Base-by-base conservation (phyloP, 2,329 filamentous ascomycete species). In the Biscogniauxia mediterranea region DNA sequence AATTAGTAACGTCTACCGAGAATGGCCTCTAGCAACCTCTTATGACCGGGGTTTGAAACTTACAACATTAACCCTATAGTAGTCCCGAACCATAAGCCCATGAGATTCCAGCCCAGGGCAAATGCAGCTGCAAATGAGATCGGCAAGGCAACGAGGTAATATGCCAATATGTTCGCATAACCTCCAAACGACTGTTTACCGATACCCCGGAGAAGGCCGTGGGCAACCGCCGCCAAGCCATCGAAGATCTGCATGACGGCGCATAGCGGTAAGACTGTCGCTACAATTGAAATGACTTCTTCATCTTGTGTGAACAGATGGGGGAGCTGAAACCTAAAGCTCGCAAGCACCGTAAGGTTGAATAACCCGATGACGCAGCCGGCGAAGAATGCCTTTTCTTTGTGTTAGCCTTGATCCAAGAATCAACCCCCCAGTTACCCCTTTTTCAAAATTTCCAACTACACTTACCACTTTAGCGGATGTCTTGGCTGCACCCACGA, bases 161-260 rank as follows among this genome's bases (percentile, higher is more conserved):
- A 97, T 21, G 89, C 89, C 55, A 92, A 85, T 2, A 98, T 78
- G 70, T 95, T 96, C 7, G 93, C 88, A 69, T 94, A 97, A 0
- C 94, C 93, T 13, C 94, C 94, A 60, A 98, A 88, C 65, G 92
- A 88, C 76, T 98, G 94, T 61, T 91, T 86, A 2, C 95, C 95
- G 17, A 98, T 85, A 13, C 94, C 94, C 51, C 95, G 85, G 26
- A 98, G 82, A 49, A 97, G 82, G 26, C 93, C 94, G 70, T 95
- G 93, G 60, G 91, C 92, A 49, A 89, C 89, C 2, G 90, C 85
- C 0, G 91, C 87, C 19, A 96, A 75, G 1, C 90, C 88, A 75
- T 99, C 94, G 69, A 96, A 93, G 23, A 97, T 83, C 74, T 98
- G 93, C 82, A 97, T 96, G 1, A 92, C 84, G 0, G 93, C 93